phyloP scores from a whole-genome alignment of 257 asterid genomes.

The Primulina tabacum region DNA sequence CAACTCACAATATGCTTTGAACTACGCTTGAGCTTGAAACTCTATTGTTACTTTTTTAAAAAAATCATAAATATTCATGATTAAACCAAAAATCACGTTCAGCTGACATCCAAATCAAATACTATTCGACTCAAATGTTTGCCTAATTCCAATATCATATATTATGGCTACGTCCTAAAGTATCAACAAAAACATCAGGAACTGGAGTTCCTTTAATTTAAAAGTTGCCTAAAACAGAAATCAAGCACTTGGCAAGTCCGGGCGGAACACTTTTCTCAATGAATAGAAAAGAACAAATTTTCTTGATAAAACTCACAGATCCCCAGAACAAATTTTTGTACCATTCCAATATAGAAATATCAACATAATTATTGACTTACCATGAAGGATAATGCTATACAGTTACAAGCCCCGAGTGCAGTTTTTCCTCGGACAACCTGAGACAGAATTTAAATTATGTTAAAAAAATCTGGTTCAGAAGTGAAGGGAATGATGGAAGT shows the following conservation, averaged over 20 bases:
- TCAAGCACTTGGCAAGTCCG: not conserved
- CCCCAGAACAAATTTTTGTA: slow-evolving; percentile 12
- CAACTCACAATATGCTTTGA: no score
- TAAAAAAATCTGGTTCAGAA: slow-evolving; percentile 11
- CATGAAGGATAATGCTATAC: slow-evolving; percentile 59
- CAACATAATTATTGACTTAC: slow-evolving; percentile 36
- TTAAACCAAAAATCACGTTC: no score
- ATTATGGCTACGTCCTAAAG: no score
- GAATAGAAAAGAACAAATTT: not conserved
- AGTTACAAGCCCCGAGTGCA: slow-evolving; percentile 79
- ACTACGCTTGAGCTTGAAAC: no score
- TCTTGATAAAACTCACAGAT: not conserved
- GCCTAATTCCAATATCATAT: no score
- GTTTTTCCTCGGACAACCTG: slow-evolving; percentile 67
- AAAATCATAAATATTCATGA: no score
- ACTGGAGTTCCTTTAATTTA: no score
- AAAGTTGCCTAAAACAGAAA: not conserved
- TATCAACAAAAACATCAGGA: no score
- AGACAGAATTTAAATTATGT: slow-evolving; percentile 16
- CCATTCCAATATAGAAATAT: not conserved
- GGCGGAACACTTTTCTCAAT: not conserved
- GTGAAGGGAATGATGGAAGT: slow-evolving; percentile 1
- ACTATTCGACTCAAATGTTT: no score
- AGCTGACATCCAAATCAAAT: no score
- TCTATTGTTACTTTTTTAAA: no score